Evolutionary conservation across 2,329 filamentous ascomycete species (phyloP).

Genomic region (Aspergillus quadricinctus): DNA sequence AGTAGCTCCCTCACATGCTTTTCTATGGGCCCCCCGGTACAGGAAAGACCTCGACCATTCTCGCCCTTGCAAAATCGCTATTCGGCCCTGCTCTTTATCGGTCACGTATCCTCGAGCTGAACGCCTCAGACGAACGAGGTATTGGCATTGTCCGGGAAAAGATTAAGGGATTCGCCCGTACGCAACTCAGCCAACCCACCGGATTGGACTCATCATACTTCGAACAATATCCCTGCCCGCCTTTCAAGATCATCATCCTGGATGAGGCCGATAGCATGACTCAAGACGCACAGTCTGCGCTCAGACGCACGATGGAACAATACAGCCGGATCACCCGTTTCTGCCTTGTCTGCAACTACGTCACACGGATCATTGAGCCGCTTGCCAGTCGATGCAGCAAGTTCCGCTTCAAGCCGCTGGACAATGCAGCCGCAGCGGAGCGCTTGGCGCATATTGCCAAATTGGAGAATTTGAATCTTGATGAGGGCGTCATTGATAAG

Average conservation of each 20-base stretch:
- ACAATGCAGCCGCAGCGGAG: slow-evolving; percentile 75
- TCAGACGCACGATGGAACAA: slow-evolving; percentile 96
- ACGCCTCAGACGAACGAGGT: slow-evolving; percentile 97
- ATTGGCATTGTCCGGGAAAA: slow-evolving; percentile 97
- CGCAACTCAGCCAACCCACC: slow-evolving; percentile 82
- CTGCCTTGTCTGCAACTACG: slow-evolving; percentile 97
- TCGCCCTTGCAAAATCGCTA: slow-evolving; percentile 93
- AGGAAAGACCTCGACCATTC: slow-evolving; percentile 95
- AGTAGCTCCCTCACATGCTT: slow-evolving; percentile 90
- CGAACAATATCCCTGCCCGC: slow-evolving; percentile 80
- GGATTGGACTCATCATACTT: slow-evolving; percentile 59
- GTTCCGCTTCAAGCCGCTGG: slow-evolving; percentile 94
- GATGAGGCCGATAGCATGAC: slow-evolving; percentile 99
- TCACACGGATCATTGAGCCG: slow-evolving; percentile 95
- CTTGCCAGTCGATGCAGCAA: slow-evolving; percentile 91
- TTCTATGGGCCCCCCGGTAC: slow-evolving; percentile 98
- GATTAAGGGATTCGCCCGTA: slow-evolving; percentile 95
- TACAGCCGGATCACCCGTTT: slow-evolving; percentile 96
- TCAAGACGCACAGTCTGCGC: slow-evolving; percentile 89
- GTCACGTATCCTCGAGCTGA: slow-evolving; percentile 93
- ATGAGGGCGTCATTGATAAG: slow-evolving; percentile 74
- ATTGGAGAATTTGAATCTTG: slow-evolving; percentile 70
- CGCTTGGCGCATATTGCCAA: slow-evolving; percentile 78
- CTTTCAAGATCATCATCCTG: slow-evolving; percentile 98
- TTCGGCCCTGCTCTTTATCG: slow-evolving; percentile 94